phyloP scores from a whole-genome alignment of 495 filamentous ascomycete species.

The Penicillium diatomitis region DNA sequence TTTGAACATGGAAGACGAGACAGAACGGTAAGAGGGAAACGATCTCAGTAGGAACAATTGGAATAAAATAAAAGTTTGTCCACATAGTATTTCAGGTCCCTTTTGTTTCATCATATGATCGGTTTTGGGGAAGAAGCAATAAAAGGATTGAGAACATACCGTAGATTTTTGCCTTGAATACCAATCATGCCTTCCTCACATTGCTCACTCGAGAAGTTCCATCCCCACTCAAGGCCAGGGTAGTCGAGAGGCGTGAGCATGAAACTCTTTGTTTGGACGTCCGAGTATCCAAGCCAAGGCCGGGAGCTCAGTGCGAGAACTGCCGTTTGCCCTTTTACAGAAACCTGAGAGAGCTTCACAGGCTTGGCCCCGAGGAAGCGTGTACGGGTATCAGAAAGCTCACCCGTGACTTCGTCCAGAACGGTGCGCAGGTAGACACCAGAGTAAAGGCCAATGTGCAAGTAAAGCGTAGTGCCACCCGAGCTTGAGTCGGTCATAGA shows the following conservation, averaged over 20 bases:
- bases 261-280: conserved; percentile 72
- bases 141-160: conserved; percentile 49
- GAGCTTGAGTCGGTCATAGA: conserved; percentile 83
- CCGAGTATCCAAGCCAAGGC: conserved; percentile 87
- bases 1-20: not conserved
- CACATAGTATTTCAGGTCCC: conserved; percentile 41
- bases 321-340: conserved; percentile 75
- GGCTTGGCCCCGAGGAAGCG: conserved; percentile 87
- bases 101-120: conserved; percentile 59
- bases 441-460: conserved; percentile 92
- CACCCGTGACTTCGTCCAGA: conserved; percentile 87
- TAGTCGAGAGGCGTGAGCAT: conserved; percentile 89
- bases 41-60: conserved; percentile 73
- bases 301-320: conserved; percentile 84
- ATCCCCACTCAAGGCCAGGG: conserved; percentile 80
- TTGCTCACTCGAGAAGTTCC: conserved; percentile 92
- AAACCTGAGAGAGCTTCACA: conserved; percentile 77
- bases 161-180: conserved; percentile 79
- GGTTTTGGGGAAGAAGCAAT: conserved; percentile 5
- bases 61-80: conserved; percentile 47
- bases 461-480: conserved; percentile 70
- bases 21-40: not conserved
- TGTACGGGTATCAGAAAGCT: conserved; percentile 86
- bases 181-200: conserved; percentile 93
- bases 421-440: conserved; percentile 93